These are phyloP conservation scores for Wickerhamomyces sp. DNA, from an alignment of 1,139 yeast genomes.

Conservation along the genomic window DNA sequence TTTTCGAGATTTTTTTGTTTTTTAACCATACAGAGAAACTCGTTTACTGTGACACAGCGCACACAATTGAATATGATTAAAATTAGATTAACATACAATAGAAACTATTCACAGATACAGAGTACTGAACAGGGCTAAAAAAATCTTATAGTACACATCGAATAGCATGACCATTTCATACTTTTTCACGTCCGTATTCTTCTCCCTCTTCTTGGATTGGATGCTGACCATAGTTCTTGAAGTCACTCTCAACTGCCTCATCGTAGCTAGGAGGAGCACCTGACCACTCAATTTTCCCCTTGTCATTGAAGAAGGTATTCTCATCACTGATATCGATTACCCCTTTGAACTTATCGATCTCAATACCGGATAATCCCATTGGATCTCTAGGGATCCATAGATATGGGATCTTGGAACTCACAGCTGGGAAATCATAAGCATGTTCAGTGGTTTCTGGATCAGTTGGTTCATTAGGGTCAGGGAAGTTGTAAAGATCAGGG, in stretches of 20 bases:
- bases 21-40: no score
- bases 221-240: no score
- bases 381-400: constrained; percentile 90
- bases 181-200: background rate
- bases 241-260: constrained; percentile 4
- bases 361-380: constrained; percentile 65
- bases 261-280: constrained; percentile 59
- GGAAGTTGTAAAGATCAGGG: constrained; percentile 46
- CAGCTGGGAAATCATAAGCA: constrained; percentile 76
- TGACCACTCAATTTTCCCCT: constrained; percentile 48
- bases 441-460: constrained; percentile 33
- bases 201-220: background rate
- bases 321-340: constrained; percentile 57
- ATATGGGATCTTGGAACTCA: constrained; percentile 57
- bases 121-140: no score
- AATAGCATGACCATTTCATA: background rate
- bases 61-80: no score
- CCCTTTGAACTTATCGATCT: constrained; percentile 46
- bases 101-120: no score
- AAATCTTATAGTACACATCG: background rate
- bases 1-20: no score
- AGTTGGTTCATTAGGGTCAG: constrained; percentile 31
- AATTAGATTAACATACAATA: no score
- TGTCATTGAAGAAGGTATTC: constrained; percentile 58
- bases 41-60: no score